Evolutionary conservation across 305 asterid species (phyloP).

Genomic region (Euphrasia arctica): DNA sequence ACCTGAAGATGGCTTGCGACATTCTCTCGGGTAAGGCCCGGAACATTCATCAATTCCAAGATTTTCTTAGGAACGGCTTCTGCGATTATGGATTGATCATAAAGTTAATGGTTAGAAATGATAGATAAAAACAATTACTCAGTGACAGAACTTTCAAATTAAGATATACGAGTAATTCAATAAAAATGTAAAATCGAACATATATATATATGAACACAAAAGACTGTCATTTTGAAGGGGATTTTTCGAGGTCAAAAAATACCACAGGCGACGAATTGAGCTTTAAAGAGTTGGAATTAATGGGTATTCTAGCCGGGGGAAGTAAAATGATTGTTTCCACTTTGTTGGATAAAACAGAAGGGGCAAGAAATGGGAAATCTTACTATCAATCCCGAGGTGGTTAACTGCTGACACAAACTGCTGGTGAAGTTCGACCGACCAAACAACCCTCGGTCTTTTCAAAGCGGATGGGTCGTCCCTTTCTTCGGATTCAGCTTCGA

Average conservation of each 20-base stretch:
- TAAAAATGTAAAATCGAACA: conserved; percentile 1
- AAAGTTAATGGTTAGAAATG: background rate
- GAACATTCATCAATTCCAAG: conserved; percentile 6
- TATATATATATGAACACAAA: background rate
- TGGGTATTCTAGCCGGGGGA: too few species aligned
- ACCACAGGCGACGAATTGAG: background rate
- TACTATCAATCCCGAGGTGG: conserved; percentile 7
- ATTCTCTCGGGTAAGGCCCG: conserved; percentile 13
- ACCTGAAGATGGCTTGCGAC: conserved; percentile 9
- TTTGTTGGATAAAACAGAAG: too few species aligned
- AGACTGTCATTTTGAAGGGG: background rate
- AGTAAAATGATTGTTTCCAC: too few species aligned
- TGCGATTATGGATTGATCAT: background rate
- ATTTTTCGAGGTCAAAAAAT: too few species aligned
- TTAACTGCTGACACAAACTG: conserved; percentile 1
- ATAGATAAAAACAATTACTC: too few species aligned
- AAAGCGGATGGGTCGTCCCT: background rate
- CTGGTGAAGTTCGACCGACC: conserved; percentile 11
- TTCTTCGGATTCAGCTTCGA: background rate
- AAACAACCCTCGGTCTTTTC: conserved; percentile 8
- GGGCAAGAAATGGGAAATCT: background rate
- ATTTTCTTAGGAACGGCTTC: conserved; percentile 15
- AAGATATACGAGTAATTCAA: background rate
- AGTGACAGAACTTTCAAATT: background rate
- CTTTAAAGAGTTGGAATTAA: background rate